A percentile compares a stretch with the other conserved stretches of the same genome.
These are phyloP conservation scores for Tinospora cordifolia DNA, from an alignment of 164 flowering plant species.

Conservation along the genomic window DNA sequence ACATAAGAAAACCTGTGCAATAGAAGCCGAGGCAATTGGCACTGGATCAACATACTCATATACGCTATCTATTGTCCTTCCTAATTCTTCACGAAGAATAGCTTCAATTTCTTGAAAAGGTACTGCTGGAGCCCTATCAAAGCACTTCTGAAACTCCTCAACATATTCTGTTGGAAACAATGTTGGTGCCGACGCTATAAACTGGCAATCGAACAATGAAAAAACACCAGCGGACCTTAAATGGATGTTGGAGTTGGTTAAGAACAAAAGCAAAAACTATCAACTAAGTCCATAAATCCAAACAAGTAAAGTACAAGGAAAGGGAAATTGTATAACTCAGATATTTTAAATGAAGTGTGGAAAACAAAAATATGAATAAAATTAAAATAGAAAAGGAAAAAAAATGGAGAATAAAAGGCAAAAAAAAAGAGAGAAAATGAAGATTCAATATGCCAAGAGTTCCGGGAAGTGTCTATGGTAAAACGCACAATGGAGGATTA, in stretches of 20 bases:
- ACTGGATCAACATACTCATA: slow-evolving; percentile 85
- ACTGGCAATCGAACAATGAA: slow-evolving; percentile 34
- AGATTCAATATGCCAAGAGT: too few relatives aligned
- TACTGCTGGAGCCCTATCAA: slow-evolving; percentile 78
- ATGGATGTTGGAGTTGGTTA: neutral
- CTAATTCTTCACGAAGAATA: slow-evolving; percentile 64
- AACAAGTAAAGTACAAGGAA: too few relatives aligned
- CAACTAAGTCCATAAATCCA: neutral
- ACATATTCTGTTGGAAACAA: slow-evolving; percentile 86
- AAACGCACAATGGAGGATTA: slow-evolving; percentile 14
- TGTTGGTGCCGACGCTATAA: slow-evolving; percentile 94
- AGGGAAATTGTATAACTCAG: neutral
- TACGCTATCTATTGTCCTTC: slow-evolving; percentile 71
- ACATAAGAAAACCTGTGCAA: slow-evolving; percentile 64
- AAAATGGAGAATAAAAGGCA: neutral
- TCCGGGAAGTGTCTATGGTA: neutral
- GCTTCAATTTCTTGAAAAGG: slow-evolving; percentile 71
- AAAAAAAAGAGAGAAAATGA: neutral
- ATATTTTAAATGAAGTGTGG: neutral
- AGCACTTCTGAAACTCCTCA: slow-evolving; percentile 84
- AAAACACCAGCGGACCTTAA: slow-evolving; percentile 1
- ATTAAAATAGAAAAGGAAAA: neutral
- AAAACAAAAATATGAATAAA: neutral
- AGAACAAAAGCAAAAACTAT: neutral
- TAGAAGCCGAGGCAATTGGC: slow-evolving; percentile 97